phyloP scores from a whole-genome alignment of 2,329 filamentous ascomycete genomes.

The Fusarium transvaalense region DNA sequence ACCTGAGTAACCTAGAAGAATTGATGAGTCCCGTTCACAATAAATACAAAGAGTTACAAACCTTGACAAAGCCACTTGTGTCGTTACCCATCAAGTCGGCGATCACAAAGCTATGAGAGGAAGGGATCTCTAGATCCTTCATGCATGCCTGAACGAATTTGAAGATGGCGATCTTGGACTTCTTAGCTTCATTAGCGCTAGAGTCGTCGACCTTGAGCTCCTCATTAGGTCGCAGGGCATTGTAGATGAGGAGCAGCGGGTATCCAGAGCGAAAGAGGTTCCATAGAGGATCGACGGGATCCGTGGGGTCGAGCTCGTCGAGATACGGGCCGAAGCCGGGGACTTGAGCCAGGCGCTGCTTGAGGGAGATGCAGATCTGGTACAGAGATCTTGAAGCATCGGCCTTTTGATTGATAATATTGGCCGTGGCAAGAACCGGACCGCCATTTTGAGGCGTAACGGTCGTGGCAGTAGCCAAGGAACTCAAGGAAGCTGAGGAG shows the following conservation, averaged over 20 bases:
- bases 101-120: slow-evolving; percentile 90
- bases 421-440: slow-evolving; percentile 81
- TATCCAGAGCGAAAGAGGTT: slow-evolving; percentile 84
- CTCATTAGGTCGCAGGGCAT: slow-evolving; percentile 79
- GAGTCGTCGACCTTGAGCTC: slow-evolving; percentile 76
- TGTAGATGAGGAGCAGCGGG: slow-evolving; percentile 90
- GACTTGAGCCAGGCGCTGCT: slow-evolving; percentile 83
- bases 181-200: slow-evolving; percentile 75
- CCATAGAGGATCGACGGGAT: slow-evolving; percentile 93
- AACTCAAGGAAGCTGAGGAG: slow-evolving; percentile 65
- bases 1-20: slow-evolving; percentile 79
- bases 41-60: slow-evolving; percentile 53
- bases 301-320: slow-evolving; percentile 75
- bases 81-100: slow-evolving; percentile 92
- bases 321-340: slow-evolving; percentile 84
- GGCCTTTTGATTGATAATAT: slow-evolving; percentile 97
- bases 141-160: slow-evolving; percentile 93
- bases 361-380: slow-evolving; percentile 91
- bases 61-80: slow-evolving; percentile 97
- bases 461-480: slow-evolving; percentile 61
- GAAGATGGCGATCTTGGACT: slow-evolving; percentile 88
- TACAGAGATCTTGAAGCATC: slow-evolving; percentile 93
- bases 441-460: slow-evolving; percentile 63
- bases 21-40: not conserved
- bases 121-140: slow-evolving; percentile 81